Evolutionary conservation across 768 basidiomycete genomes (phyloP).

Genomic region (Phylloporus sp.): DNA sequence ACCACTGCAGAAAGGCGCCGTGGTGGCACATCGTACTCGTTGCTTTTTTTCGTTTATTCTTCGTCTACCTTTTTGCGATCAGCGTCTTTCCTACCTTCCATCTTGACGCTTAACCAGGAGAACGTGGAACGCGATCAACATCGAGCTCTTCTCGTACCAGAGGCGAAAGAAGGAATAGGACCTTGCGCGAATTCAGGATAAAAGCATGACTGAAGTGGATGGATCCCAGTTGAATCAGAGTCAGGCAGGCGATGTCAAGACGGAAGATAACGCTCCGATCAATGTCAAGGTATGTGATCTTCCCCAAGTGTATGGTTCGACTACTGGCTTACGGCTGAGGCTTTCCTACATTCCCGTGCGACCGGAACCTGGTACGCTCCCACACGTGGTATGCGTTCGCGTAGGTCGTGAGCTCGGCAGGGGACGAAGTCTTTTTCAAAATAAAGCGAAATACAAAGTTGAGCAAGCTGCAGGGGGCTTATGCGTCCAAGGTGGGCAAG

Average conservation of each 20-base stretch:
- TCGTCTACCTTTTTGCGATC: not conserved
- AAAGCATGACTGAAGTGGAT: slow-evolving; percentile 13
- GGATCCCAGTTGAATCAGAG: slow-evolving; percentile 25
- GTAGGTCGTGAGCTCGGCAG: slow-evolving; percentile 69
- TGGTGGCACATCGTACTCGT: not conserved
- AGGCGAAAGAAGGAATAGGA: not conserved
- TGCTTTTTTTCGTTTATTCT: not conserved
- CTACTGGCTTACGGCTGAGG: not conserved
- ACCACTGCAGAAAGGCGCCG: not conserved
- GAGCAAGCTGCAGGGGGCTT: slow-evolving; percentile 89
- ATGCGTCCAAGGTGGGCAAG: slow-evolving; percentile 90
- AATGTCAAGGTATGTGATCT: slow-evolving; percentile 67
- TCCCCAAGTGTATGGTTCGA: not conserved
- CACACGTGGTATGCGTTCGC: not conserved
- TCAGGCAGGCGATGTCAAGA: slow-evolving; percentile 41
- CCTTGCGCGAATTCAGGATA: not conserved
- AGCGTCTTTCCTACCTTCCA: not conserved
- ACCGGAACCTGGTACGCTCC: not conserved
- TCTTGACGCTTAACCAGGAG: not conserved
- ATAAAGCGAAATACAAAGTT: slow-evolving; percentile 92
- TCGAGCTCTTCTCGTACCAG: not conserved
- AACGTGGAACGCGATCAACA: not conserved
- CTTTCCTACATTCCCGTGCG: not conserved
- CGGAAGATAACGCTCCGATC: slow-evolving; percentile 60
- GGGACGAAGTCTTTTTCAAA: slow-evolving; percentile 95